Conservation (phyloP, 768 basidiomycete species). For the Pleurotus tuoliensis region DNA sequence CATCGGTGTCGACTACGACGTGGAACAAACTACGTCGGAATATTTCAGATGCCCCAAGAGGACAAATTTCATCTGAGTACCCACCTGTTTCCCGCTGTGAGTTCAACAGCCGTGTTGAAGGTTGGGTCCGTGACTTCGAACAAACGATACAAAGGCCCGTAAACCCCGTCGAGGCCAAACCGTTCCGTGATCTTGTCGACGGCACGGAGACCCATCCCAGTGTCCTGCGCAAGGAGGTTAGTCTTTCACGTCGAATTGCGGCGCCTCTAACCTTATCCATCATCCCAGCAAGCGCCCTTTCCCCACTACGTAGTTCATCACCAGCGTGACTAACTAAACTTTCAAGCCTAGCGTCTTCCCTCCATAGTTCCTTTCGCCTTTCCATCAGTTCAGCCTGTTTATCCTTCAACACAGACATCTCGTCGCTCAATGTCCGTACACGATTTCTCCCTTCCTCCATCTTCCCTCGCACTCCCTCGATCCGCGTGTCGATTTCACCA, state of each 20-base stretch:
- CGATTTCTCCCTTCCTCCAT: constrained; percentile 63
- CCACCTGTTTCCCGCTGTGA: constrained; percentile 94
- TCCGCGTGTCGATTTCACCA: constrained; percentile 54
- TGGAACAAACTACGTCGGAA: constrained; percentile 74
- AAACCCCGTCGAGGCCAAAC: constrained; percentile 75
- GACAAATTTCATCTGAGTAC: neutral
- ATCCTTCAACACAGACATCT: constrained; percentile 58
- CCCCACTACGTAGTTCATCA: constrained; percentile 78
- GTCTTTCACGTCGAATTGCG: neutral
- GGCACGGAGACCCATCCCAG: constrained; percentile 81
- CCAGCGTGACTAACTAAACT: constrained; percentile 71
- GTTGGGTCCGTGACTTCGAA: constrained; percentile 86
- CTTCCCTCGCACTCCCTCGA: constrained; percentile 50
- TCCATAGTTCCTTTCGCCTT: constrained; percentile 88
- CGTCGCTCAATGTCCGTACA: constrained; percentile 56
- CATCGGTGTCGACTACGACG: constrained; percentile 95
- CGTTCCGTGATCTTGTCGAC: constrained; percentile 81
- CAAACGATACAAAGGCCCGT: constrained; percentile 90
- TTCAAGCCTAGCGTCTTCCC: constrained; percentile 88
- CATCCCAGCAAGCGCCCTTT: constrained; percentile 78
- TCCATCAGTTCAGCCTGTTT: constrained; percentile 69
- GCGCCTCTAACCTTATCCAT: constrained; percentile 82
- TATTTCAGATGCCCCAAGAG: neutral
- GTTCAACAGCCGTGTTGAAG: constrained; percentile 90
- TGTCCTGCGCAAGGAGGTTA: constrained; percentile 56